Percentiles rank a stretch among this genome's conserved stretches.
Evolutionary conservation across 768 basidiomycete genomes (phyloP).

Genomic region (Cubamyces lactineus): DNA sequence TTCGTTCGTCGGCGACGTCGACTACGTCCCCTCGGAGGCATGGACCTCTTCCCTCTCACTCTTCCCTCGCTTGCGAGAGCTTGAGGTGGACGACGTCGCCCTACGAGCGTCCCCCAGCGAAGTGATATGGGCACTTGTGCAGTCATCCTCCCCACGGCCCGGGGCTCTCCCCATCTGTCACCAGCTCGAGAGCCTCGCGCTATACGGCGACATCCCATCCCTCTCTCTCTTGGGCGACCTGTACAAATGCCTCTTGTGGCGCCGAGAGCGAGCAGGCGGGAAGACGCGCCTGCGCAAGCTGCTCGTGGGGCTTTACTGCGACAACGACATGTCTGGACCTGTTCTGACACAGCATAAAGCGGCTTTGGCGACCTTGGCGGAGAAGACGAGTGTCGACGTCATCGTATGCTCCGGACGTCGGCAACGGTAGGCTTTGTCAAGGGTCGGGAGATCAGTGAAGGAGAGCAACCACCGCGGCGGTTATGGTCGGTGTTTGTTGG

Average conservation of each 20-base stretch:
- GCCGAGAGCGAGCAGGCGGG: neutral
- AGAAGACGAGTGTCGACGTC: neutral
- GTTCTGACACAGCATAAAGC: neutral
- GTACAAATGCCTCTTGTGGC: neutral
- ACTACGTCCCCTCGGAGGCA: neutral
- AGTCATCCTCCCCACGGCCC: neutral
- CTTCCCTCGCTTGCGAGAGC: neutral
- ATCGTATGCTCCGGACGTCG: neutral
- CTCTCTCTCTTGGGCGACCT: neutral
- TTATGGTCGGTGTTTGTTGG: too few relatives aligned
- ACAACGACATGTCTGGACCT: neutral
- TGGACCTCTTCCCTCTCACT: constrained; percentile 1
- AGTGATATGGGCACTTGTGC: neutral
- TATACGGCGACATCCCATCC: neutral
- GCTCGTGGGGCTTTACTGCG: neutral
- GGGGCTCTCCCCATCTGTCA: neutral
- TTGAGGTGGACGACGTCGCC: constrained; percentile 1
- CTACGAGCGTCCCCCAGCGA: neutral
- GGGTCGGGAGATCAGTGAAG: too few relatives aligned
- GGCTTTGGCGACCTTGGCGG: neutral
- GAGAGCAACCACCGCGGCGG: too few relatives aligned
- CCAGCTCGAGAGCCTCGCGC: neutral
- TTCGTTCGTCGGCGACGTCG: neutral
- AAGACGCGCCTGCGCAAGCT: neutral
- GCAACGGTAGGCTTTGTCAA: neutral